These are phyloP conservation scores for Leucosporidium scottii DNA, from an alignment of 768 basidiomycete genomes.

Conservation along the genomic window DNA sequence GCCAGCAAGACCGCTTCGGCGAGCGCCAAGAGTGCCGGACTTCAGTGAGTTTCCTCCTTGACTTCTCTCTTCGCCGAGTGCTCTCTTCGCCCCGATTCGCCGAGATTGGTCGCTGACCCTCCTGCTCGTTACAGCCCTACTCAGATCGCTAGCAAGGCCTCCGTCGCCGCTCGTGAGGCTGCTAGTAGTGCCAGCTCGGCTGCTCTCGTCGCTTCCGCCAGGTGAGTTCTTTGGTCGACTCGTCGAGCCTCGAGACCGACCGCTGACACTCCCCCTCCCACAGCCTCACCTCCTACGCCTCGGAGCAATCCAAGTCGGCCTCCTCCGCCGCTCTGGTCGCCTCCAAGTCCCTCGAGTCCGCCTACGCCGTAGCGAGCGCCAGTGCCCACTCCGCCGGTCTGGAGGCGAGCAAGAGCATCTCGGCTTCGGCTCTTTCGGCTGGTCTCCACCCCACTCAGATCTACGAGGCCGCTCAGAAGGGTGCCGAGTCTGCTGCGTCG, in stretches of 20 bases:
- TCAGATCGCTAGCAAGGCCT: constrained; percentile 13
- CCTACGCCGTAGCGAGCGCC: background rate
- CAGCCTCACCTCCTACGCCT: background rate
- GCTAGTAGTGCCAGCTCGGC: constrained; percentile 36
- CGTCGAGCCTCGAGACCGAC: too few species aligned
- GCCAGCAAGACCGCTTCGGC: constrained; percentile 38
- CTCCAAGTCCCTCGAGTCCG: background rate
- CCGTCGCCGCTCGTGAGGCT: constrained; percentile 35
- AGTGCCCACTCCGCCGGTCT: background rate
- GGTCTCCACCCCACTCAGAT: too few species aligned
- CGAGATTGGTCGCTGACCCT: background rate
- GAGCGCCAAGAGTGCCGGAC: background rate
- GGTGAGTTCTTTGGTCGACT: background rate
- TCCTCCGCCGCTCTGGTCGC: background rate
- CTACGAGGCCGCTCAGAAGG: too few species aligned
- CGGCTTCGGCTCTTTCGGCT: background rate
- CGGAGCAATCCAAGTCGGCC: constrained; percentile 4
- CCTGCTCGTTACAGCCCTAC: background rate
- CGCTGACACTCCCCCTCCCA: constrained; percentile 5
- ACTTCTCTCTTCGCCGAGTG: too few species aligned
- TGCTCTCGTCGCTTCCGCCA: constrained; percentile 37
- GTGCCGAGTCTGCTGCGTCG: too few species aligned
- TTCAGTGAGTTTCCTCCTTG: background rate
- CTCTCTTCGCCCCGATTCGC: too few species aligned
- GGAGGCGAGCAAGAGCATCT: background rate